A percentile compares a stretch with the other conserved stretches of the same genome.
These are phyloP conservation scores for Gnomoniopsis sp. DNA, from an alignment of 2,329 filamentous ascomycete genomes.

Conservation along the genomic window DNA sequence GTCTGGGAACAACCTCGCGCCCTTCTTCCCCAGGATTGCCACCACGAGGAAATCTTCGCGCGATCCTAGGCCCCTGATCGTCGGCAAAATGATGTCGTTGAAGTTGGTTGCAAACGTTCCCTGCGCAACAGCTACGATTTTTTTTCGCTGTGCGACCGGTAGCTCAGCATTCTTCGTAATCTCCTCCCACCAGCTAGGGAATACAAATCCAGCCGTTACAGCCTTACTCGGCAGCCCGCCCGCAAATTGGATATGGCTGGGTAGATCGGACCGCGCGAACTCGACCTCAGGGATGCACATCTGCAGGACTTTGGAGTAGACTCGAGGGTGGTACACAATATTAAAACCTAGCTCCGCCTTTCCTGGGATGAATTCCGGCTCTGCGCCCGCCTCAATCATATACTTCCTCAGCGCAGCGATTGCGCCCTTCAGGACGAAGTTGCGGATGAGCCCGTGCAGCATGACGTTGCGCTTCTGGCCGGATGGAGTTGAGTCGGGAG, in stretches of 20 bases:
- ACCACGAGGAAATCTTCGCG: constrained; percentile 37
- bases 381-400: constrained; percentile 25
- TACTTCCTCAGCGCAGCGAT: constrained; percentile 26
- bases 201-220: constrained; percentile 25
- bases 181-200: constrained; percentile 44
- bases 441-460: constrained; percentile 27
- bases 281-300: constrained; percentile 37
- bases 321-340: background rate
- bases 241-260: constrained; percentile 37
- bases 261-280: constrained; percentile 34
- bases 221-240: constrained; percentile 36
- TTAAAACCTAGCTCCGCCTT: background rate
- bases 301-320: constrained; percentile 33
- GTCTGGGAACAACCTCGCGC: constrained; percentile 22
- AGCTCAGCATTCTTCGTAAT: constrained; percentile 31
- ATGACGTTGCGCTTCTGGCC: constrained; percentile 1
- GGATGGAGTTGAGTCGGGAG: background rate
- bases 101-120: constrained; percentile 42
- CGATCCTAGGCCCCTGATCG: constrained; percentile 37
- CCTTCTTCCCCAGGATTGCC: constrained; percentile 28
- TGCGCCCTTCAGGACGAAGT: constrained; percentile 21
- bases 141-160: constrained; percentile 25
- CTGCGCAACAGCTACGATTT: constrained; percentile 44
- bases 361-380: background rate
- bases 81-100: constrained; percentile 40